Evolutionary conservation across 495 filamentous ascomycete species (phyloP).

Genomic region (Aspergillus taichungensis): DNA sequence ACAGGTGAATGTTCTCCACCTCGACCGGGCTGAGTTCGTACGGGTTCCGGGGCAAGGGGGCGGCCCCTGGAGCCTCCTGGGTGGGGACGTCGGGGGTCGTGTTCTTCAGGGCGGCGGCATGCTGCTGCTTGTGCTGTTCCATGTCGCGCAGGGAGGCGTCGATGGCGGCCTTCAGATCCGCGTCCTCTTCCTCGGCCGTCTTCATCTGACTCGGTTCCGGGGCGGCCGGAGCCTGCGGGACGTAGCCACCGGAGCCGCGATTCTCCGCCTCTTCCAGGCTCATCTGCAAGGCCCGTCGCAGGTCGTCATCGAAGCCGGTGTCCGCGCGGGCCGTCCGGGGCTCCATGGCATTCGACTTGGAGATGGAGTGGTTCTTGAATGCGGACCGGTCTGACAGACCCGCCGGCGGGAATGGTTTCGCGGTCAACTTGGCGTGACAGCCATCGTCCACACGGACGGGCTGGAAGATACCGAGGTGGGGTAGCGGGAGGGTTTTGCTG

Average conservation of each 20-base stretch:
- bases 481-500: conserved; percentile 77
- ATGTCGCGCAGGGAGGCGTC: conserved; percentile 94
- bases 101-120: conserved; percentile 72
- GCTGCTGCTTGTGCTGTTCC: conserved; percentile 93
- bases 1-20: conserved; percentile 95
- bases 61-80: conserved; percentile 17
- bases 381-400: conserved; percentile 36
- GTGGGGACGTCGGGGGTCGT: conserved; percentile 28
- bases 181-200: conserved; percentile 56
- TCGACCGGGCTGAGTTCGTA: conserved; percentile 93
- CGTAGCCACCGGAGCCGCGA: conserved; percentile 59
- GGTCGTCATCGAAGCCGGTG: conserved; percentile 89
- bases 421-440: conserved; percentile 82
- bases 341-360: conserved; percentile 62
- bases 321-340: conserved; percentile 77
- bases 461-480: conserved; percentile 85
- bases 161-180: conserved; percentile 91
- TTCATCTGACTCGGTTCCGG: conserved; percentile 21
- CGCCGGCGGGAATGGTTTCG: conserved; percentile 46
- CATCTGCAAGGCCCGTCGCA: conserved; percentile 90
- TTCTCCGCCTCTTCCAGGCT: conserved; percentile 88
- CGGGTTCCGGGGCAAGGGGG: conserved; percentile 68
- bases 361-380: conserved; percentile 44
- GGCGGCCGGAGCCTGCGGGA: conserved; percentile 47
- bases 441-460: conserved; percentile 96